Percentiles rank a stretch among this genome's conserved stretches.
These are phyloP conservation scores for Salix koriyanagi DNA, from an alignment of 345 rosid genomes.

Conservation along the genomic window DNA sequence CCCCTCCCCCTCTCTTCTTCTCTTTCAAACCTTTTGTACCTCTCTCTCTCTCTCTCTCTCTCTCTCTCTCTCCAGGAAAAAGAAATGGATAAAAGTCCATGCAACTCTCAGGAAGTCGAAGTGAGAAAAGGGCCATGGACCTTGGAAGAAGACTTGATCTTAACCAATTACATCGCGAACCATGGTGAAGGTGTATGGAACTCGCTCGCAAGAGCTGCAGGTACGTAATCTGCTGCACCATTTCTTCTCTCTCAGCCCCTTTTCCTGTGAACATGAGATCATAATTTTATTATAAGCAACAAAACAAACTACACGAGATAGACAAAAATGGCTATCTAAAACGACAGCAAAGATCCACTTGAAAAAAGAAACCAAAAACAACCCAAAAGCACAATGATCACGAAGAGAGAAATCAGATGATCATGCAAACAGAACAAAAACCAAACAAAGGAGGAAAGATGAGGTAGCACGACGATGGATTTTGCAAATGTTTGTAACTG, in stretches of 20 bases:
- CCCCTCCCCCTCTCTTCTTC: conserved; percentile 3
- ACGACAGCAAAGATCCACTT: not conserved
- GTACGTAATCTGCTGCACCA: conserved; percentile 26
- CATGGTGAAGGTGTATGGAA: conserved; percentile 99
- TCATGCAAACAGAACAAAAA: not conserved
- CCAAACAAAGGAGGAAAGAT: not conserved
- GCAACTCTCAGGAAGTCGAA: conserved; percentile 63
- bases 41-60: not conserved
- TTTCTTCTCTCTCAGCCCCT: not conserved
- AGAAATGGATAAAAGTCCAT: conserved; percentile 53
- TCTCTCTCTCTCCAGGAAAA: conserved; percentile 2
- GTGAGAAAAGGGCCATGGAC: conserved; percentile 99
- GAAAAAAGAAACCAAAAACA: not conserved
- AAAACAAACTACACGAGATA: not conserved
- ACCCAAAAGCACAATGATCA: too few species aligned
- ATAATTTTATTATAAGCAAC: not conserved
- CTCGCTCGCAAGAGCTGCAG: conserved; percentile 89
- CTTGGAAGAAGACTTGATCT: conserved; percentile 88
- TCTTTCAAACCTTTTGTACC: too few species aligned
- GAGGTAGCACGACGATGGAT: not conserved
- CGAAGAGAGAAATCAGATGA: too few species aligned
- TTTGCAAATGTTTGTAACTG: not conserved
- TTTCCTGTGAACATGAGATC: not conserved
- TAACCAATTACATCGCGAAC: conserved; percentile 76
- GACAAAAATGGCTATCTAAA: not conserved